Conservation (phyloP, 2,329 filamentous ascomycete species). For the Magnaporthales sp. region DNA sequence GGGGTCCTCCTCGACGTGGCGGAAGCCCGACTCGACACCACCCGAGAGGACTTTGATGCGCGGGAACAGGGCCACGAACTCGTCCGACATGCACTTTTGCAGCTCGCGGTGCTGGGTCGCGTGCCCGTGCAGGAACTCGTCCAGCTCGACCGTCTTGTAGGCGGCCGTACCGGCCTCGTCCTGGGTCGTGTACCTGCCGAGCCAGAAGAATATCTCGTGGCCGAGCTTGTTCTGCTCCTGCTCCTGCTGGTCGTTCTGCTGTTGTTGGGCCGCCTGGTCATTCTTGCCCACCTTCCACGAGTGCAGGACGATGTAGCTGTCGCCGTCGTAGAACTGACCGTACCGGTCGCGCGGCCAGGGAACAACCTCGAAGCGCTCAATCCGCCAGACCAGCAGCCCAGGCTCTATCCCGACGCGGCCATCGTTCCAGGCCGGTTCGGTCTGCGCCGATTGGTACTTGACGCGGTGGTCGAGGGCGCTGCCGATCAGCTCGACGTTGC, state of each 20-base stretch:
- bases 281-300: conserved; percentile 43
- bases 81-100: conserved; percentile 48
- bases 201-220: conserved; percentile 65
- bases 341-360: conserved; percentile 47
- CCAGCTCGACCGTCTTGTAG: conserved; percentile 63
- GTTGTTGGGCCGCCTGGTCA: conserved; percentile 18
- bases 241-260: neutral
- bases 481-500: conserved; percentile 58
- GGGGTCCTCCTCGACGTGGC: conserved; percentile 44
- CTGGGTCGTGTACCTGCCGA: conserved; percentile 55
- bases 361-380: conserved; percentile 58
- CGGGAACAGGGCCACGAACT: conserved; percentile 53
- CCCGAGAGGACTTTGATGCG: conserved; percentile 50
- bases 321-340: conserved; percentile 57
- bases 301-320: conserved; percentile 59
- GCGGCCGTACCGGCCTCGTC: conserved; percentile 62
- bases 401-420: conserved; percentile 40
- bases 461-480: conserved; percentile 57
- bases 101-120: conserved; percentile 59
- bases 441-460: conserved; percentile 56
- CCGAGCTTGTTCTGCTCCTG: conserved; percentile 29
- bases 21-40: conserved; percentile 54
- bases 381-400: conserved; percentile 56
- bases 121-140: conserved; percentile 54
- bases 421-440: conserved; percentile 60